Conservation (phyloP, 2,329 filamentous ascomycete species). For the Sclerotinia trifoliorum region DNA sequence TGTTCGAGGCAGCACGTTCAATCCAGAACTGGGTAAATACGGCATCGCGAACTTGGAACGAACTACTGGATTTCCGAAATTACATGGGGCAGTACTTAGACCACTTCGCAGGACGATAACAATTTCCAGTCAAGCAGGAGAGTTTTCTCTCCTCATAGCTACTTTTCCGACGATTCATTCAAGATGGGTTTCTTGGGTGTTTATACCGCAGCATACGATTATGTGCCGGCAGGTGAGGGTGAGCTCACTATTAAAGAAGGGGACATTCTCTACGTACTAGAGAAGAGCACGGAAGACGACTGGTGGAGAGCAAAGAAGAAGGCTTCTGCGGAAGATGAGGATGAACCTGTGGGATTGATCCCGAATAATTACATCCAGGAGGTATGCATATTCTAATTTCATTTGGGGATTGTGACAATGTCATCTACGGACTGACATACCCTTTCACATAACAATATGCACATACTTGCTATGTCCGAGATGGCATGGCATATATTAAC, state of each 20-base stretch:
- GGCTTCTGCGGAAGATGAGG: slow-evolving; percentile 43
- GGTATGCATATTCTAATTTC: slow-evolving; percentile 54
- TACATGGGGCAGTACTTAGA: slow-evolving; percentile 33
- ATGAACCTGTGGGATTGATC: slow-evolving; percentile 50
- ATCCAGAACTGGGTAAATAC: slow-evolving; percentile 18
- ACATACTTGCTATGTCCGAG: not conserved
- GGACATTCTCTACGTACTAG: slow-evolving; percentile 80
- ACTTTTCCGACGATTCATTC: slow-evolving; percentile 21
- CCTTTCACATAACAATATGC: not conserved
- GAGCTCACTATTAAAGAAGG: slow-evolving; percentile 84
- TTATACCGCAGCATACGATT: slow-evolving; percentile 90
- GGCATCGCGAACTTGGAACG: slow-evolving; percentile 25
- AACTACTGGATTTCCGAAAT: slow-evolving; percentile 28
- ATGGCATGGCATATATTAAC: slow-evolving; percentile 24
- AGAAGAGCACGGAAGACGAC: slow-evolving; percentile 67
- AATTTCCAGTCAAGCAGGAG: slow-evolving; percentile 29
- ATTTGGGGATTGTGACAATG: not conserved
- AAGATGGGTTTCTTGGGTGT: slow-evolving; percentile 89
- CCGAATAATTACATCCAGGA: slow-evolving; percentile 95
- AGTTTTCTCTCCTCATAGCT: slow-evolving; percentile 22
- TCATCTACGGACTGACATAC: not conserved
- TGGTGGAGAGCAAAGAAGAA: slow-evolving; percentile 69
- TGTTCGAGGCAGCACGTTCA: slow-evolving; percentile 7
- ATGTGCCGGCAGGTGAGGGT: slow-evolving; percentile 79
- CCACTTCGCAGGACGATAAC: slow-evolving; percentile 33